phyloP scores from a whole-genome alignment of 208 protist species.

The Pavlovales sp. region DNA sequence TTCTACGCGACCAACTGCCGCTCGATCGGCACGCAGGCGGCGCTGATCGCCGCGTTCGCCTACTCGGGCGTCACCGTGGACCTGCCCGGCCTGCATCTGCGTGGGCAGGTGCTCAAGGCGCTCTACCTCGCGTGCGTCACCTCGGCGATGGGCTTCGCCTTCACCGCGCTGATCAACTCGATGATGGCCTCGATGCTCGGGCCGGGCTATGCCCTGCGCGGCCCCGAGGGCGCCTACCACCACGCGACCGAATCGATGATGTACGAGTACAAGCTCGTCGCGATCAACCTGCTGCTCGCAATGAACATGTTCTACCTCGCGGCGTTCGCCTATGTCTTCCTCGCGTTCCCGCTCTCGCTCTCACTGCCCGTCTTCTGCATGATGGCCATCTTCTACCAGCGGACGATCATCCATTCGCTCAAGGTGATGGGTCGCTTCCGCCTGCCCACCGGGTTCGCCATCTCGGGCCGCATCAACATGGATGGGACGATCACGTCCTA shows the following conservation, averaged over 20 bases:
- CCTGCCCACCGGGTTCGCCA: background rate
- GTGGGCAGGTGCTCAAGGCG: too few species aligned
- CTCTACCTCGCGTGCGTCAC: background rate
- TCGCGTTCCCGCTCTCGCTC: background rate
- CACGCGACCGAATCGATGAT: background rate
- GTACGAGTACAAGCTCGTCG: background rate
- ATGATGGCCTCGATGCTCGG: background rate
- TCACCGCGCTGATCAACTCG: background rate
- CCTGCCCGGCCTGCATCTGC: background rate
- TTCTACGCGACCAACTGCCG: conserved; percentile 10
- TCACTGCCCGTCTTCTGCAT: background rate
- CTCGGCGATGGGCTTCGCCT: background rate
- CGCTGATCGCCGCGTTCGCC: background rate
- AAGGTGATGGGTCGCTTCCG: background rate
- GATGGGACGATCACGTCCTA: background rate
- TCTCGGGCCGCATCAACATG: background rate
- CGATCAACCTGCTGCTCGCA: background rate
- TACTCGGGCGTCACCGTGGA: background rate
- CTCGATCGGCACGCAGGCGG: background rate
- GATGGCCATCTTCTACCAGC: background rate
- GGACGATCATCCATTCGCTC: background rate
- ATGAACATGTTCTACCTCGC: background rate
- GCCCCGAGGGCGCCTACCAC: conserved; percentile 11
- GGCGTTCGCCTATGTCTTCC: background rate
- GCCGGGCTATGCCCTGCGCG: conserved; percentile 25